These are phyloP conservation scores for Babesia bovis DNA, from an alignment of 169 alveolate species.

Conservation along the genomic window DNA sequence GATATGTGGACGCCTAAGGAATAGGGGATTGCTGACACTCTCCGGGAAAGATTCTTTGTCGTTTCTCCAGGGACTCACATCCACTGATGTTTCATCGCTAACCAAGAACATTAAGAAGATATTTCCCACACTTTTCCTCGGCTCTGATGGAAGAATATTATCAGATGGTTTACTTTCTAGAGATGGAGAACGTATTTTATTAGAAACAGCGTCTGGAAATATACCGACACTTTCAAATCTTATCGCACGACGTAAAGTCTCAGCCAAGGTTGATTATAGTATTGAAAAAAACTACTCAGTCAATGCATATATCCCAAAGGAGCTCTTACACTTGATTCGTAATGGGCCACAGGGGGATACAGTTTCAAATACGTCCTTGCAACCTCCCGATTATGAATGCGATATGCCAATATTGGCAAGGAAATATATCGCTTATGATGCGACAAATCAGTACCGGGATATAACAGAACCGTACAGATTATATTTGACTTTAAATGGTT, in stretches of 20 bases:
- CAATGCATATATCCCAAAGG: constrained; percentile 1
- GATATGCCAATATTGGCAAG: constrained; percentile 6
- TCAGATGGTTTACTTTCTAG: constrained; percentile 67
- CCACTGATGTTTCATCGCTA: constrained; percentile 57
- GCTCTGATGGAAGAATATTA: constrained; percentile 71
- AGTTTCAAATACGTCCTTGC: neutral
- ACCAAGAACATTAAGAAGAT: neutral
- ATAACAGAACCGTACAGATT: neutral
- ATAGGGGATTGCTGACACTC: constrained; percentile 60
- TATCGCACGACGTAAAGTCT: constrained; percentile 36
- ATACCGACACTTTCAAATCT: neutral
- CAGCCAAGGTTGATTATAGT: constrained; percentile 29
- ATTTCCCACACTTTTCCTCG: constrained; percentile 52
- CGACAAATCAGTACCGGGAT: neutral
- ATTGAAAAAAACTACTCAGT: neutral
- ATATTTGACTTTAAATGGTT: constrained; percentile 26
- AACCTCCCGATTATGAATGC: neutral
- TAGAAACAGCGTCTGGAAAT: constrained; percentile 35
- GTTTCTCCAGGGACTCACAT: constrained; percentile 73
- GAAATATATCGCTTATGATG: neutral
- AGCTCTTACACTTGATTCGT: neutral
- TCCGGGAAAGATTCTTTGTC: constrained; percentile 69
- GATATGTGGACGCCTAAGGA: constrained; percentile 47
- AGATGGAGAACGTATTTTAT: constrained; percentile 4
- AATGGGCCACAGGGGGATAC: neutral